Evolutionary conservation across 2,329 filamentous ascomycete genomes (phyloP), one percentile per base, ranked within the genome.

Genomic region (Amesomyces nigricolor): DNA sequence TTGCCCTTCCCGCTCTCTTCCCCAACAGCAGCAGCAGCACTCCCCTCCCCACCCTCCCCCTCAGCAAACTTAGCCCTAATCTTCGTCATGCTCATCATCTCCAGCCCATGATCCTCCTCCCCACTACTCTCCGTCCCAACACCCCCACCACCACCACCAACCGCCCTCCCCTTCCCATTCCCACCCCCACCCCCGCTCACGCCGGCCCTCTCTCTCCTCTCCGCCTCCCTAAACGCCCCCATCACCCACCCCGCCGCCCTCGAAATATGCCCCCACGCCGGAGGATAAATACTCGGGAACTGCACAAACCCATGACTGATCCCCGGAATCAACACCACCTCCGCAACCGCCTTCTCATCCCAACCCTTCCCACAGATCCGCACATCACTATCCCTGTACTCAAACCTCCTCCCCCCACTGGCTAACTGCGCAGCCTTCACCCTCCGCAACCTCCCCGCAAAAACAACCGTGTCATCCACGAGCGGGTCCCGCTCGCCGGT

Each of bases 391-490:
- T 76, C 68, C 11, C 65, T 71, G 64, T 74, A 68, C 72, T 81
- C 67, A 73, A 75, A 53, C 79, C 74, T n/a, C 73, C 81, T 46
- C 76, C 71, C 81, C 76, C 49, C 78, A 72, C 58, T 73, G 8
- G 76, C 71, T 47, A 74, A 69, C 54, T 72, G 73, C 0, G 78
- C 78, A 17, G 82, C 80, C 66, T 86, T 95, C 2, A 91, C 89
- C 58, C 91, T 83, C 6, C 91, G 79, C n/a, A 99, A 71, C 0
- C 92, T 78, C 0, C 92, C 94, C 0, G 94, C 91, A 66, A 99
- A 96, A 59, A 99, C 91, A 47, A 96, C 90, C 0, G 94, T 99
- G 69, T 99, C 94, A 67, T 99, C 94, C 0, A 97, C 94, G 0
- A 99, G 75, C 0, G 94, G 94, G 67, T 99, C 94, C 30, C 92